These are phyloP conservation scores for Pythium diclinum DNA, from an alignment of 352 stramenopile species.

Conservation along the genomic window DNA sequence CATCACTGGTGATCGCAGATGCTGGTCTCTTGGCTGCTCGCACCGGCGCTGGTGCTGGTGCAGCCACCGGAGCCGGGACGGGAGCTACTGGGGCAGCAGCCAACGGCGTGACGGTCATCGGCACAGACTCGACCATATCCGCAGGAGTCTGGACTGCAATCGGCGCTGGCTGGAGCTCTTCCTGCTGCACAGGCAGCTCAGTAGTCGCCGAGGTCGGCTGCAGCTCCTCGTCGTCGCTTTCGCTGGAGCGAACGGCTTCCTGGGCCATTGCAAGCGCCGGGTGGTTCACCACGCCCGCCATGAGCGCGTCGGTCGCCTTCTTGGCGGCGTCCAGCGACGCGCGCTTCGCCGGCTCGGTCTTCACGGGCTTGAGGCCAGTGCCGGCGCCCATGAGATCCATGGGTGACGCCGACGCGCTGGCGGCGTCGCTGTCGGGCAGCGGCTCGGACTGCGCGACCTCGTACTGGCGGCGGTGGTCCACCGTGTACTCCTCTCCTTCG, in stretches of 20 bases:
- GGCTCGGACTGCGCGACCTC: conserved; percentile 70
- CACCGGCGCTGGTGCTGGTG: neutral
- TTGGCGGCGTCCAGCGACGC: conserved; percentile 21
- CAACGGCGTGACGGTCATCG: neutral
- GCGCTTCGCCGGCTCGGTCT: conserved; percentile 18
- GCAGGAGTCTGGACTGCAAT: neutral
- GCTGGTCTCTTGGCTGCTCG: conserved; percentile 27
- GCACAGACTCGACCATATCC: neutral
- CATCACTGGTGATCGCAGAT: conserved; percentile 18
- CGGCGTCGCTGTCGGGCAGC: conserved; percentile 29
- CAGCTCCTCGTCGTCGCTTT: conserved; percentile 1
- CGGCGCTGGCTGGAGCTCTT: conserved; percentile 1
- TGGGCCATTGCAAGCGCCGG: neutral
- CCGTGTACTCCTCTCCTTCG: conserved; percentile 71
- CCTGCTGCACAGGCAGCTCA: neutral
- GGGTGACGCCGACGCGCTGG: conserved; percentile 21
- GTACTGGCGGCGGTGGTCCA: conserved; percentile 73
- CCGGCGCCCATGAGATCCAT: conserved; percentile 20
- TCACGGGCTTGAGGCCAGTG: conserved; percentile 11
- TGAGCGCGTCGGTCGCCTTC: conserved; percentile 20
- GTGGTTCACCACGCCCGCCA: conserved; percentile 5
- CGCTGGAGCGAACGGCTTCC: neutral
- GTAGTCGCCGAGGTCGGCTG: neutral
- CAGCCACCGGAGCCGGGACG: neutral
- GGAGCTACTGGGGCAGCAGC: neutral